Conservation (phyloP, 2,329 filamentous ascomycete genomes). For the Colletotrichum caudatum region DNA sequence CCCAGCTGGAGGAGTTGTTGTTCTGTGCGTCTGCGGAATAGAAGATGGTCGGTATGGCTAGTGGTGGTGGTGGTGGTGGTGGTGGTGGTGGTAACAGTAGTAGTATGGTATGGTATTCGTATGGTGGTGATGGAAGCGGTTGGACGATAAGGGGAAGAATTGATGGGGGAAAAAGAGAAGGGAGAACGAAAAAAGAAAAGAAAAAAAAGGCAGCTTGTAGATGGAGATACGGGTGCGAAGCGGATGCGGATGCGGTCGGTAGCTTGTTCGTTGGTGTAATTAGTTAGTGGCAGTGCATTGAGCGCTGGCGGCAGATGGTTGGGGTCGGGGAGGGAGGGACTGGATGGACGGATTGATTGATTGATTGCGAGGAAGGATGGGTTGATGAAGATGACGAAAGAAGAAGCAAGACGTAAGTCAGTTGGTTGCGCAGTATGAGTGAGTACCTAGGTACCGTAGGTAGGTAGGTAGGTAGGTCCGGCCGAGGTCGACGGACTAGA, state of each 20-base stretch:
- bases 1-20: neutral
- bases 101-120: neutral
- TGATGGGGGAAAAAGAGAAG: neutral
- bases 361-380: neutral
- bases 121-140: neutral
- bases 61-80: neutral
- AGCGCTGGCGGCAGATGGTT: slow-evolving; percentile 30
- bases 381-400: slow-evolving; percentile 10
- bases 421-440: too few relatives aligned
- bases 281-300: too few relatives aligned
- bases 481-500: neutral
- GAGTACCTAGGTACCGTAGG: too few relatives aligned
- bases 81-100: neutral
- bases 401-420: slow-evolving; percentile 18
- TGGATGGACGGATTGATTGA: neutral
- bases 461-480: neutral
- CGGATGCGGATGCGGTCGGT: slow-evolving; percentile 17
- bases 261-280: slow-evolving; percentile 7
- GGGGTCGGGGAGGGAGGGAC: slow-evolving; percentile 1
- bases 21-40: neutral
- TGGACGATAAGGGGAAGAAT: neutral
- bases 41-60: neutral
- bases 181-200: neutral
- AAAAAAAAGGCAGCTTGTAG: slow-evolving; percentile 51
- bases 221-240: slow-evolving; percentile 29